Conservation (phyloP, 192 early-diverging fungal genomes). For the Entophlyctis luteolus region DNA sequence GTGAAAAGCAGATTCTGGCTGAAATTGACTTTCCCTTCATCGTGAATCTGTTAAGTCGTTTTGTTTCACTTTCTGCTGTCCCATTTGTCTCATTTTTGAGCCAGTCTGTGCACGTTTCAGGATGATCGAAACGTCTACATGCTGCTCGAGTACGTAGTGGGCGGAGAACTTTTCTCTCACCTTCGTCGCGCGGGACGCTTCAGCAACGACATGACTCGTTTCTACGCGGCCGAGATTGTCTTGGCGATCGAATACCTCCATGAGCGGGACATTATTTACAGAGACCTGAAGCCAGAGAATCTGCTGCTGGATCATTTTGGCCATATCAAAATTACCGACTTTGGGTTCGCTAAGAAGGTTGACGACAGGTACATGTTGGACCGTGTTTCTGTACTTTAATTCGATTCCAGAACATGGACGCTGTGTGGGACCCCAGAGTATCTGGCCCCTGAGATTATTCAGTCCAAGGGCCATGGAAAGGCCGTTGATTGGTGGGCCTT, state of each 20-base stretch:
- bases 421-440: conserved; percentile 81
- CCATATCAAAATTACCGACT: conserved; percentile 83
- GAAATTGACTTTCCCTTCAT: conserved; percentile 77
- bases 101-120: conserved; percentile 78
- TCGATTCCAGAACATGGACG: conserved; percentile 72
- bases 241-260: conserved; percentile 81
- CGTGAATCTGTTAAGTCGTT: conserved; percentile 58
- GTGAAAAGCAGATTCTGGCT: conserved; percentile 84
- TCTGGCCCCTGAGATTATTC: conserved; percentile 72
- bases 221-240: conserved; percentile 79
- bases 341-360: conserved; percentile 72
- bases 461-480: conserved; percentile 92
- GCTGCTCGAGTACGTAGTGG: conserved; percentile 86
- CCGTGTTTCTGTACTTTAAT: conserved; percentile 12
- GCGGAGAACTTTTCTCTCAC: conserved; percentile 89
- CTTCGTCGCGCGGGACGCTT: conserved; percentile 69
- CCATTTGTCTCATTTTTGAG: background rate
- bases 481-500: conserved; percentile 99
- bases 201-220: conserved; percentile 70
- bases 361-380: conserved; percentile 42
- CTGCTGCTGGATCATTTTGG: conserved; percentile 67
- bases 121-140: conserved; percentile 80
- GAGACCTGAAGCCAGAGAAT: conserved; percentile 84
- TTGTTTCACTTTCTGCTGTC: conserved; percentile 34
- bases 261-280: conserved; percentile 70